Evolutionary conservation across 371 early-diverging fungal genomes (phyloP).

Genomic region (Zychaea mexicana): DNA sequence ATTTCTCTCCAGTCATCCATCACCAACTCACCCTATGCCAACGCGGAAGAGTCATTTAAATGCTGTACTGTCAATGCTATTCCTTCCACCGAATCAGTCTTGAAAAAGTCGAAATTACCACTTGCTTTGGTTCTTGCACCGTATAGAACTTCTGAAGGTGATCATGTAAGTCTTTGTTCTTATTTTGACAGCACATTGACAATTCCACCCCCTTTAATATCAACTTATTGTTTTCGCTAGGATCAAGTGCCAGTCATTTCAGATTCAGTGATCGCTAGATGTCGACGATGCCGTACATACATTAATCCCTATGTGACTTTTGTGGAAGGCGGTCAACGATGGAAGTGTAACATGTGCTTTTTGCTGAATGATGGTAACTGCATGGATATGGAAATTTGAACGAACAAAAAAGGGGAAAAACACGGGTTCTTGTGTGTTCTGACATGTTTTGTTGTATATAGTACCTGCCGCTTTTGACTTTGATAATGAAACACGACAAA

Average conservation of each 20-base stretch:
- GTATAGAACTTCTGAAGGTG: conserved; percentile 60
- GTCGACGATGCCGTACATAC: conserved; percentile 93
- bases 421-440: not conserved
- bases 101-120: conserved; percentile 85
- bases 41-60: conserved; percentile 77
- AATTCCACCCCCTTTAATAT: not conserved
- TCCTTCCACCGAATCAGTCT: conserved; percentile 76
- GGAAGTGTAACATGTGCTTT: conserved; percentile 96
- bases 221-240: conserved; percentile 20
- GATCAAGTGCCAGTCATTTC: conserved; percentile 83
- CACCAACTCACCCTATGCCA: conserved; percentile 64
- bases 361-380: conserved; percentile 86
- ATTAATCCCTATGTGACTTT: conserved; percentile 94
- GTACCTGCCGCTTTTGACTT: conserved; percentile 90
- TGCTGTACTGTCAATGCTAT: conserved; percentile 88
- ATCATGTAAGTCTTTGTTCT: conserved; percentile 19
- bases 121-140: conserved; percentile 89
- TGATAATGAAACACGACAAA: conserved; percentile 79
- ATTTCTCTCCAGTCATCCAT: conserved; percentile 55
- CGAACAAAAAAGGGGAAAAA: not conserved
- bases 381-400: not conserved
- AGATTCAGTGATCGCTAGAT: conserved; percentile 86
- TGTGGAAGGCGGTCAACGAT: conserved; percentile 89
- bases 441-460: conserved; percentile 28
- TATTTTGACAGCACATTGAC: not conserved